Evolutionary conservation across 1,139 yeast genomes (phyloP).

Genomic region (Diutina rugosa): DNA sequence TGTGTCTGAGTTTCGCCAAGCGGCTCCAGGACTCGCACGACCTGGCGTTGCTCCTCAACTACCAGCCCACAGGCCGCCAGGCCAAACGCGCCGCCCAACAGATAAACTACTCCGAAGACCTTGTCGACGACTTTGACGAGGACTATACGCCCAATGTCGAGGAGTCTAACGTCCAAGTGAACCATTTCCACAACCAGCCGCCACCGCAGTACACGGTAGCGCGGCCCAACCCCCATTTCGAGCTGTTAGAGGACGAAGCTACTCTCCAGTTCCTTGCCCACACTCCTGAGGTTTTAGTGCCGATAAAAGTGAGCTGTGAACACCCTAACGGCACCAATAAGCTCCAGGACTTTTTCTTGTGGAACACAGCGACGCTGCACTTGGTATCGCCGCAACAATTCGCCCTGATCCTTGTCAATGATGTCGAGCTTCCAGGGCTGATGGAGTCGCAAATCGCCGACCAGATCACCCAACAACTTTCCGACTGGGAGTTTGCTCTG

Average conservation of each 20-base stretch:
- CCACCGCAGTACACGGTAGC: slow-evolving; percentile 18
- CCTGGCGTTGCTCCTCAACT: slow-evolving; percentile 1
- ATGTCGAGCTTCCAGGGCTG: slow-evolving; percentile 61
- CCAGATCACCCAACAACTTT: slow-evolving; percentile 68
- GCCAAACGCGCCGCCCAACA: slow-evolving; percentile 65
- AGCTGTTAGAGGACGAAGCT: slow-evolving; percentile 1
- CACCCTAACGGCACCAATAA: slow-evolving; percentile 43
- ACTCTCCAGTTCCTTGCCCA: slow-evolving; percentile 12
- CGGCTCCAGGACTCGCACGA: slow-evolving; percentile 1
- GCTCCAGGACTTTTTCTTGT: slow-evolving; percentile 72
- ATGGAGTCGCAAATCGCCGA: slow-evolving; percentile 55
- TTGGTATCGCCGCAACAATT: slow-evolving; percentile 75
- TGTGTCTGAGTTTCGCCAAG: slow-evolving; percentile 2
- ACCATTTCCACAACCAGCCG: slow-evolving; percentile 11
- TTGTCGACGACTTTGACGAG: slow-evolving; percentile 56
- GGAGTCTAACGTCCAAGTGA: not conserved
- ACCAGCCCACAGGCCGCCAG: slow-evolving; percentile 1
- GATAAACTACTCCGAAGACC: slow-evolving; percentile 54
- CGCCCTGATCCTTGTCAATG: slow-evolving; percentile 68
- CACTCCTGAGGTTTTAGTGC: slow-evolving; percentile 44
- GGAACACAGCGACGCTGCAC: slow-evolving; percentile 69
- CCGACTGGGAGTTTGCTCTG: slow-evolving; percentile 47
- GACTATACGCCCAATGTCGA: slow-evolving; percentile 18
- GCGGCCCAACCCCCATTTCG: slow-evolving; percentile 4
- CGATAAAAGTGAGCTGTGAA: slow-evolving; percentile 68